Evolutionary conservation across 2,329 filamentous ascomycete species (phyloP), one percentile per base, ranked within the genome.

Genomic region (Xylaria sp.): DNA sequence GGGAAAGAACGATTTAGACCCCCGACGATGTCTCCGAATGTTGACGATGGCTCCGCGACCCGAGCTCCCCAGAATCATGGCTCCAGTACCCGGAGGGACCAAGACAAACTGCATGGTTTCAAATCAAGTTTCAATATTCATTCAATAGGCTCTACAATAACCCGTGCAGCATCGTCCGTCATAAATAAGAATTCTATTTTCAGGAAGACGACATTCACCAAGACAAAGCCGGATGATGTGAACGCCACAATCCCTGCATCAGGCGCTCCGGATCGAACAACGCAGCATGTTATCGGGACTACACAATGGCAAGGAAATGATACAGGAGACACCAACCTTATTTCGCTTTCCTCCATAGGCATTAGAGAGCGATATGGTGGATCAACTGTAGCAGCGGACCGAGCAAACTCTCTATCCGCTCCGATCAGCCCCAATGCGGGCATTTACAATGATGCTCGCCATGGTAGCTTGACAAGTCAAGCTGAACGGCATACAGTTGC

Each of bases 1-100:
- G 86, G 82, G 73, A 82, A 82, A 70, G 84, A 86, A 31, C 85
- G 83, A 0, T 74, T 86, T 31, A 83, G 83, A 61, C 86, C 84
- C 0, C 86, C 86, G 20, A 55, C 20, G 15, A 25, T n/a, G 7
- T 15, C 20, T 31, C 25, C 39, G 13, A 25, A 15, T 13, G n/a
- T 48, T 25, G 18, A 57, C 4, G 13, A 60, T 33, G 20, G 39
- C 33, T 23, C 48, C 23, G 31, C 25, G 15, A 39, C n/a, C n/a
- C 46, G 5, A 54, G 28, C n/a, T 15, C 5, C 49, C 6, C 54
- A 54, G 48, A 60, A 31, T 52, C n/a, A 52, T 51, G 25, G 31
- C 8, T 36, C 62, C 9, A 57, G 33, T 31, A n/a, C 23, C 15
- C 57, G 28, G 28, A 48, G 25, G 41, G 59, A 49, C 25, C 55